phyloP scores from a whole-genome alignment of 2,329 filamentous ascomycete species.

The Arthrobotrys sinensis region DNA sequence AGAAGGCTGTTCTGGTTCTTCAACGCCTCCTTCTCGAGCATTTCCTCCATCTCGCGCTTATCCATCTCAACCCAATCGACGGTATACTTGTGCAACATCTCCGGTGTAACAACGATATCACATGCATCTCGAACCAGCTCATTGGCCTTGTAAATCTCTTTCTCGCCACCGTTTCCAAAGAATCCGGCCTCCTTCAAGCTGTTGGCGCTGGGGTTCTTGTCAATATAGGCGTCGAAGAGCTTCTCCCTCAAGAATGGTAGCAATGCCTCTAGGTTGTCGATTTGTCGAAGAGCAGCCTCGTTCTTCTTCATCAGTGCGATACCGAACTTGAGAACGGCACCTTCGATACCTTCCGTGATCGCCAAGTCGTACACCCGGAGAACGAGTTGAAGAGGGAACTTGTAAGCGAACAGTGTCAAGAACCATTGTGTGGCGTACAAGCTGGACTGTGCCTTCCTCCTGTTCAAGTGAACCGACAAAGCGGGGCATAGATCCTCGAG shows the following conservation, averaged over 20 bases:
- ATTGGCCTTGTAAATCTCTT: constrained; percentile 95
- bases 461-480: constrained; percentile 91
- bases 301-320: constrained; percentile 98
- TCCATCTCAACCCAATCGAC: constrained; percentile 94
- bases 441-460: constrained; percentile 88
- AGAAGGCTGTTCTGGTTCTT: constrained; percentile 78
- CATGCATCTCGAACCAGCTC: constrained; percentile 94
- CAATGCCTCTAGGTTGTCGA: constrained; percentile 91
- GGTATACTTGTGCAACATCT: constrained; percentile 84
- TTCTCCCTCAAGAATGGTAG: constrained; percentile 94
- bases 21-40: constrained; percentile 83
- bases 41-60: constrained; percentile 83
- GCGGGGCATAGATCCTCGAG: constrained; percentile 95
- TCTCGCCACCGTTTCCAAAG: constrained; percentile 95
- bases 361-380: constrained; percentile 97
- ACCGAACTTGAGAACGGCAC: constrained; percentile 92
- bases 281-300: constrained; percentile 79
- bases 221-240: constrained; percentile 96
- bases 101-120: constrained; percentile 85
- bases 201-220: constrained; percentile 90
- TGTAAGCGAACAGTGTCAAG: constrained; percentile 96
- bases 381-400: constrained; percentile 95
- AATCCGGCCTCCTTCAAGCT: constrained; percentile 96
- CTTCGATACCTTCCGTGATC: constrained; percentile 88
- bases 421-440: constrained; percentile 99